Percentiles rank a stretch among this genome's conserved stretches.
These are phyloP conservation scores for Phyllosticta capitalensis DNA, from an alignment of 2,329 filamentous ascomycete species.

Conservation along the genomic window DNA sequence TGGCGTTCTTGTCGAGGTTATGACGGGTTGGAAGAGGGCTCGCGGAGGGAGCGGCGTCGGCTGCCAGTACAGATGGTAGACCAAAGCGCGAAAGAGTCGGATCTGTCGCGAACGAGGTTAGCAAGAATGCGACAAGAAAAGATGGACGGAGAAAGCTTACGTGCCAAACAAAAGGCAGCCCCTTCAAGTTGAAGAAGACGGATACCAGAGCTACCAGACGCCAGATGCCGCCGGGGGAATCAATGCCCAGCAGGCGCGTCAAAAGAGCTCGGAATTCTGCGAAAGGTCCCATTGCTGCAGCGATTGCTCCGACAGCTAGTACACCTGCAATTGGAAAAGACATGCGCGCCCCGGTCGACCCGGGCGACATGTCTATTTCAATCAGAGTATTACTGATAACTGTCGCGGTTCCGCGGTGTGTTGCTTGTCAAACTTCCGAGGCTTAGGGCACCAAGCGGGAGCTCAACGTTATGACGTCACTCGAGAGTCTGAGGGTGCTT, in stretches of 20 bases:
- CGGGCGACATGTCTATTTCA: background rate
- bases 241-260: conserved; percentile 21
- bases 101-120: conserved; percentile 21
- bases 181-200: conserved; percentile 57
- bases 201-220: conserved; percentile 25
- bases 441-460: background rate
- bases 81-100: conserved; percentile 36
- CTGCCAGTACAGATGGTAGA: conserved; percentile 39
- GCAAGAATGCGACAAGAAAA: background rate
- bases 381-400: background rate
- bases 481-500: too few relatives aligned
- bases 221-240: conserved; percentile 26
- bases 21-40: conserved; percentile 63
- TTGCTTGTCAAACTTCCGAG: background rate
- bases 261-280: conserved; percentile 16
- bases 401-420: background rate
- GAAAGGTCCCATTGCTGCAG: conserved; percentile 19
- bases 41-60: conserved; percentile 40
- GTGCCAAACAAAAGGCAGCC: conserved; percentile 65
- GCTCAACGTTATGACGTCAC: background rate
- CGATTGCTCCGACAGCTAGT: conserved; percentile 5
- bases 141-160: conserved; percentile 36
- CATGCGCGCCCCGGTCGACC: background rate
- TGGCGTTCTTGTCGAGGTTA: conserved; percentile 57
- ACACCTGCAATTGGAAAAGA: background rate